Base-by-base conservation (phyloP, 495 filamentous ascomycete species). In the Hypoxylon intermedium region DNA sequence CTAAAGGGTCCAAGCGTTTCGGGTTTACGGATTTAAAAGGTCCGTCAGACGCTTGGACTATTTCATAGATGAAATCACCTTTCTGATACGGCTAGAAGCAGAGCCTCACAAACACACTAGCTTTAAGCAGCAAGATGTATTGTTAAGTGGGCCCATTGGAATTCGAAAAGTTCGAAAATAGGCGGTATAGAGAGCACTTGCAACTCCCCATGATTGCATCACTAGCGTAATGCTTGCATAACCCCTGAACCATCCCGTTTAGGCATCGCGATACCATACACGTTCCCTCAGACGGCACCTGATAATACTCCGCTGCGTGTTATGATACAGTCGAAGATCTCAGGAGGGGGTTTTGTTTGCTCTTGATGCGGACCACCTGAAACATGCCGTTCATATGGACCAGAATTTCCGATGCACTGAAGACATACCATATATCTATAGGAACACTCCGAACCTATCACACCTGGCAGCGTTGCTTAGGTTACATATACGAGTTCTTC, bases 311-410 rank as follows among this genome's bases (percentile, higher is more conserved):
- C 50, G 34, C 50, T 36, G 26, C 20, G 36, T 48, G 34, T 15
- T 56, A 51, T 63, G 45, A 41, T 52, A 58, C 41, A 47, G 3
- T n/a, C n/a, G 37, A 36, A 53, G 60, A 58, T 63, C 47, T 63
- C 33, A 63, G 20, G 44, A 38, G 24, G 53, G 42, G 53, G n/a
- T 28, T 9, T 6, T 58, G 53, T 63, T 63, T 58, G 60, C 37
- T 57, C 45, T 21, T 19, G 51, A 51, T 62, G 45, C 37, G 40
- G 33, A 13, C 33, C 19, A 56, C 52, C 46, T 63, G 59, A 63
- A 63, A 63, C 59, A 46, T 60, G 33, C 42, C 40, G 42, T 48
- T 53, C 43, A 56, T n/a, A n/a, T n/a, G n/a, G n/a, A n/a, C n/a
- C n/a, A n/a, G n/a, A n/a, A n/a, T n/a, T n/a, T n/a, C n/a, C n/a